Base-by-base conservation (phyloP, 306 rosid species). In the Glycine tomentella region DNA sequence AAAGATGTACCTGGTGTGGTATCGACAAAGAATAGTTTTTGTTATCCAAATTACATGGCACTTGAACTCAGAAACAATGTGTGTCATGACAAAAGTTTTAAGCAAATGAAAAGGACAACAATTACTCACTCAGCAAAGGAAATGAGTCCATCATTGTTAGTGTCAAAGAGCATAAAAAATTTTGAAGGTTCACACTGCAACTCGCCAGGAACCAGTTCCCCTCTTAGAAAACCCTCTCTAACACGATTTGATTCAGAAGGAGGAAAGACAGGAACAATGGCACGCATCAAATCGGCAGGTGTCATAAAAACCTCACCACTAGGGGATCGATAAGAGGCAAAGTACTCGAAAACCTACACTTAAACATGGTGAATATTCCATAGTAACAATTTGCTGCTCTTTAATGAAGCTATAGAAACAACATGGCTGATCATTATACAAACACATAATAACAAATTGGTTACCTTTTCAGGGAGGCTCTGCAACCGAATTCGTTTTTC, bases 151-250 rank as follows among this genome's bases (percentile, higher is more conserved):
- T 94, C 98, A 51, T 53, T 87, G 59, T 94, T 82, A 2, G 91
- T 90, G 89, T 94, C 98, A 42, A 92, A 94, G 59, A 94, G 97
- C 97, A 92, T 88, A 69, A 92, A 94, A 56, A 90, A 89, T 0
- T 87, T 16, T 3, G 98, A 92, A 85, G 96, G 89, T 31, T 75
- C 80, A 55, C 92, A 92, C 2, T 70, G 82, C 50, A 86, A 50
- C 67, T 89, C 74, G 33, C 91, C 90, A 1, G 95, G 87, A 63
- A 76, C 77, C 82, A 86, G 77, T 65, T 94, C 97, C 66, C 98
- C 97, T 83, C 83, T 77, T 20, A 94, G 59, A 66, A 3, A 94
- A 1, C 97, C 98, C 11, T 86, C 98, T 82, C 98, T 85, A 16
- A 94, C 83, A 10, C 90, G 94, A 68, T 67, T 66, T 4, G 96